Conservation (phyloP, 139 green algal genomes). For the Chlamydomonas sphaeroides region DNA sequence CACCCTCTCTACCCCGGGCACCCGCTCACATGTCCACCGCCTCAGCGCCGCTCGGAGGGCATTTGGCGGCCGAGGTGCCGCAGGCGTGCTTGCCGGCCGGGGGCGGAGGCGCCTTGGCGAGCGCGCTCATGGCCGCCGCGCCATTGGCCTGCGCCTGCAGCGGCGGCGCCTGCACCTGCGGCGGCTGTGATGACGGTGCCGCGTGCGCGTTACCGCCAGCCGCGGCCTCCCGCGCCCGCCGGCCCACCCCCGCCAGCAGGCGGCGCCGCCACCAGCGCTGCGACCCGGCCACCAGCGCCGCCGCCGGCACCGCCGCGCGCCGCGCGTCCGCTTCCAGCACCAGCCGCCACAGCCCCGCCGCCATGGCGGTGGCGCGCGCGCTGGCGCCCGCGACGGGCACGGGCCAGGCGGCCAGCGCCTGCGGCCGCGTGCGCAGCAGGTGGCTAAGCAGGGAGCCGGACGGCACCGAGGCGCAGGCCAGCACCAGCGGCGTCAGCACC, state of each 20-base stretch:
- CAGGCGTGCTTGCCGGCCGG: too few relatives aligned
- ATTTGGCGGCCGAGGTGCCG: too few relatives aligned
- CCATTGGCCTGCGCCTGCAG: neutral
- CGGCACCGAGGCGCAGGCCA: neutral
- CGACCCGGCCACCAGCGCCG: neutral
- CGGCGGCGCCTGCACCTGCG: too few relatives aligned
- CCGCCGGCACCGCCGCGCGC: neutral
- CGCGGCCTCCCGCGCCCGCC: neutral
- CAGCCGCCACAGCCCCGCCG: neutral
- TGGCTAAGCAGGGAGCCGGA: neutral
- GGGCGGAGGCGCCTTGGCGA: too few relatives aligned
- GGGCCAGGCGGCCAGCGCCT: neutral
- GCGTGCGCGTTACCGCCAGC: neutral
- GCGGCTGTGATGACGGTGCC: too few relatives aligned
- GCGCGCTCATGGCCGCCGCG: too few relatives aligned
- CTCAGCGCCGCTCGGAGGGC: too few relatives aligned
- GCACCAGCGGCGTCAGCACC: conserved; percentile 19
- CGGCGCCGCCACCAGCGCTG: neutral
- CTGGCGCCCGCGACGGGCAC: conserved; percentile 6
- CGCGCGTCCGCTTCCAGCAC: neutral
- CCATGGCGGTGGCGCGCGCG: neutral
- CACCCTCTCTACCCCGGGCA: too few relatives aligned
- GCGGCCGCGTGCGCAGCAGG: conserved; percentile 8
- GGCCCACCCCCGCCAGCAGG: neutral
- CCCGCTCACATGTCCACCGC: too few relatives aligned